phyloP scores from a whole-genome alignment of 208 protist genomes.

The Jaenimonas drosophilae region DNA sequence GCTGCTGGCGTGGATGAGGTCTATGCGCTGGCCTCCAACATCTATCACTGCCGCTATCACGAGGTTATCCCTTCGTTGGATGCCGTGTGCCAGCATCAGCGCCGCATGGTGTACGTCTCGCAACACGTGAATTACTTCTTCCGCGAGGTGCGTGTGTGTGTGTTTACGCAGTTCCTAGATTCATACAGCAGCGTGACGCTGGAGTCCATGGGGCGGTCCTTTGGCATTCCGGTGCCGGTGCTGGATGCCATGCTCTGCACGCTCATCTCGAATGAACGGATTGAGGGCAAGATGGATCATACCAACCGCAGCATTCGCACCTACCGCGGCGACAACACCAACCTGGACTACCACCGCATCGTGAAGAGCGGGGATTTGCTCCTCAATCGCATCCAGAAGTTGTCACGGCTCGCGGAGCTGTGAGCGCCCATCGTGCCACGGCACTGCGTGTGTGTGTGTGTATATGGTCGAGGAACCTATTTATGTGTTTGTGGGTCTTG shows the following conservation, averaged over 20 bases:
- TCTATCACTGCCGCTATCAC: constrained; percentile 95
- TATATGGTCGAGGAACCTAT: too few species aligned
- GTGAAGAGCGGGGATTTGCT: constrained; percentile 96
- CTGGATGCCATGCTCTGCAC: constrained; percentile 94
- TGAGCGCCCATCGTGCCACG: too few species aligned
- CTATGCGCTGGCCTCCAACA: constrained; percentile 80
- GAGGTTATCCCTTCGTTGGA: constrained; percentile 91
- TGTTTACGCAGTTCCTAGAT: constrained; percentile 98
- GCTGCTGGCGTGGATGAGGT: constrained; percentile 86
- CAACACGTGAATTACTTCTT: constrained; percentile 94
- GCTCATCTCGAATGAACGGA: constrained; percentile 94
- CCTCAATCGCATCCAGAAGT: constrained; percentile 98
- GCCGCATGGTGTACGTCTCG: constrained; percentile 88
- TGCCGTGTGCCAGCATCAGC: constrained; percentile 85
- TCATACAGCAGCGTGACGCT: constrained; percentile 97
- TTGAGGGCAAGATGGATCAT: constrained; percentile 97
- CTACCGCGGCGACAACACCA: constrained; percentile 93
- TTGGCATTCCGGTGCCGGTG: constrained; percentile 88
- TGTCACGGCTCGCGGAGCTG: constrained; percentile 95
- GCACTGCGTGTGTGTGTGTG: too few species aligned
- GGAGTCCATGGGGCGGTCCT: constrained; percentile 92
- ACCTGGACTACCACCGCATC: constrained; percentile 94
- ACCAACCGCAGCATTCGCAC: constrained; percentile 95
- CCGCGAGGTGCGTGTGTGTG: constrained; percentile 94
- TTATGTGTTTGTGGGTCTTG: too few species aligned